Percentiles rank a stretch among this genome's conserved stretches.
These are phyloP conservation scores for Trichoderma erinaceum DNA, from an alignment of 495 filamentous ascomycete genomes.

Conservation along the genomic window DNA sequence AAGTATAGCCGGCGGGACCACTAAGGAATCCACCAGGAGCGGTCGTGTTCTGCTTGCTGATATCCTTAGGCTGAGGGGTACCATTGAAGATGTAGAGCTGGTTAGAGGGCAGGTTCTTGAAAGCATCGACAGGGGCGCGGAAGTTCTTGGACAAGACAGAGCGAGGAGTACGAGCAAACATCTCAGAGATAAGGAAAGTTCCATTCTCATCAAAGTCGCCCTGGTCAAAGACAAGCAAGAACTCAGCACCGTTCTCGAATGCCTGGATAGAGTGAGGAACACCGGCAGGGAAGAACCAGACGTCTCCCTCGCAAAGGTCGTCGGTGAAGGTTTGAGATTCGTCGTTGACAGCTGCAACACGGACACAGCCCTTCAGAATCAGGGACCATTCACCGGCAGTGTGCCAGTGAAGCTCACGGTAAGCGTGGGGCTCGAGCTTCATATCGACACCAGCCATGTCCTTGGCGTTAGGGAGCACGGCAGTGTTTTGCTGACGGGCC, in stretches of 20 bases:
- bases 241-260: constrained; percentile 57
- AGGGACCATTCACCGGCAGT: constrained; percentile 60
- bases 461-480: constrained; percentile 56
- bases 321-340: constrained; percentile 60
- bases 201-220: constrained; percentile 63
- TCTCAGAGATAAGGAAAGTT: constrained; percentile 62
- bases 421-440: constrained; percentile 59
- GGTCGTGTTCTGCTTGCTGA: constrained; percentile 56
- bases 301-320: constrained; percentile 59
- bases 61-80: constrained; percentile 53
- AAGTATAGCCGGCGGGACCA: constrained; percentile 50
- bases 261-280: constrained; percentile 65
- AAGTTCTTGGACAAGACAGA: constrained; percentile 61
- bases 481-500: constrained; percentile 61
- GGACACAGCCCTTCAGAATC: constrained; percentile 58
- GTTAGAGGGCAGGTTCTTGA: constrained; percentile 51
- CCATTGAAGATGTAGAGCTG: constrained; percentile 68
- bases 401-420: constrained; percentile 72
- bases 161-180: constrained; percentile 56
- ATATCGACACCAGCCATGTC: constrained; percentile 75
- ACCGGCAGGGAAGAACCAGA: constrained; percentile 65
- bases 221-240: constrained; percentile 64
- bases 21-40: constrained; percentile 53
- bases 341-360: constrained; percentile 55
- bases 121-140: constrained; percentile 45